phyloP scores from a whole-genome alignment of 2,329 filamentous ascomycete genomes.

The Colletotrichum tofieldiae region DNA sequence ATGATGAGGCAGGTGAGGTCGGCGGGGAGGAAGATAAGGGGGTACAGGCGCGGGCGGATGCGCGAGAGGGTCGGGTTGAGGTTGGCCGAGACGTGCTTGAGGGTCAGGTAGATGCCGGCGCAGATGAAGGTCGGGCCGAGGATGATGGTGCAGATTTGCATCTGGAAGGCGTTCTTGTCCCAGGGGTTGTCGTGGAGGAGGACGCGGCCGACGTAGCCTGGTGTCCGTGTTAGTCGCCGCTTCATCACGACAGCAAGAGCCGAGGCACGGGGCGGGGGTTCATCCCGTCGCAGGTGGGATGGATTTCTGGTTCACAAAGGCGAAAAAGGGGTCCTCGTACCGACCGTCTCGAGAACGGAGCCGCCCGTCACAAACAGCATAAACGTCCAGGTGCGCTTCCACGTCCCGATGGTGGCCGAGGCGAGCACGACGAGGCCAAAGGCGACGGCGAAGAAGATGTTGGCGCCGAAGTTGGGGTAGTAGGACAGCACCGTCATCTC shows the following conservation, averaged over 20 bases:
- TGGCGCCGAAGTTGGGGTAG: conserved; percentile 69
- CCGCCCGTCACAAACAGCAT: conserved; percentile 65
- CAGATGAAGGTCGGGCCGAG: conserved; percentile 74
- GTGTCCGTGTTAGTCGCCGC: conserved; percentile 1
- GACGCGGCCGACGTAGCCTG: conserved; percentile 69
- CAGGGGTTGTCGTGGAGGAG: conserved; percentile 69
- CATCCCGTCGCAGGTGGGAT: conserved; percentile 6
- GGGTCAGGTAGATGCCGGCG: conserved; percentile 75
- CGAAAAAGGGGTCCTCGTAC: conserved; percentile 51
- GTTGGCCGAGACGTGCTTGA: conserved; percentile 71
- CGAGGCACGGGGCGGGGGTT: conserved; percentile 8
- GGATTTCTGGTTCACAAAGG: background rate
- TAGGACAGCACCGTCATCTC: conserved; percentile 69
- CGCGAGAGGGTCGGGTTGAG: conserved; percentile 67
- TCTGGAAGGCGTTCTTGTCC: conserved; percentile 68
- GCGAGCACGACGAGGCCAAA: conserved; percentile 63
- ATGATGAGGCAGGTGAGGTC: conserved; percentile 72
- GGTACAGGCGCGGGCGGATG: conserved; percentile 66
- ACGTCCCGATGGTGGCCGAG: conserved; percentile 61
- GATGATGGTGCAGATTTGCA: conserved; percentile 73
- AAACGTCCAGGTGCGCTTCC: conserved; percentile 71
- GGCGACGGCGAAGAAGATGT: conserved; percentile 67
- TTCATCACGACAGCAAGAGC: background rate
- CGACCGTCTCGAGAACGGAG: conserved; percentile 66
- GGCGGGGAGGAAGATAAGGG: conserved; percentile 71